Base-by-base conservation (phyloP, 495 filamentous ascomycete genomes). In the Penicillium ucsense region DNA sequence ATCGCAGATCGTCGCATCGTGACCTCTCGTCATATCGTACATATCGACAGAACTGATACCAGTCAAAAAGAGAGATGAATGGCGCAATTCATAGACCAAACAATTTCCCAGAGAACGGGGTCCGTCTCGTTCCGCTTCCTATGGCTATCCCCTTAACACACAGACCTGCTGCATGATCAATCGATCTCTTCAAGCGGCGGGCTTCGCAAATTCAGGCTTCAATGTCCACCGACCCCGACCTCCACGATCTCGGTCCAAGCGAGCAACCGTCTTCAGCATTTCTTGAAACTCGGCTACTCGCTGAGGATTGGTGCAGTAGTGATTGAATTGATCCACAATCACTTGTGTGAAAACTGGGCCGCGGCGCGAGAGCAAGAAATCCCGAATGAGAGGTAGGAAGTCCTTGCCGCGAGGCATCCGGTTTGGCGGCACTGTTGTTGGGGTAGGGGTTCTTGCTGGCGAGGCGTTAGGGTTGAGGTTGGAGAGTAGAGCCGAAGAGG, bases 321-420 rank as follows among this genome's bases (percentile, higher is more conserved):
- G 71, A 57, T 81, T 79, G 40, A 90, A 94, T 51, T 94, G 85
- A 55, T 91, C 82, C 20, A 94, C 81, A 50, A 95, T 65, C 64
- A 81, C 73, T 67, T 89, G 84, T 11, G 81, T 87, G 29, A 82
- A 78, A 5, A 81, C 86, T 9, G 75, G 68, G 2, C 87, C 87
- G 3, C 82, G 83, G 47, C 91, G 87, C 9, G 75, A 63, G 31
- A 68, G 68, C 41, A 95, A 77, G 50, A 83, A 95, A 36, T 81
- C 75, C 8, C 81, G 78, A 35, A 94, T 89, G 70, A 88, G 72
- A 47, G 73, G 78, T 47, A 84, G 69, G 57, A 94, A 86, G 50
- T 88, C 80, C 30, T 60, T 57, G 28, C 60, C 61, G 6, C 62
- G 62, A 0, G 64, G 61, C 45, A 60, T 62, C 11, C 52, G 58